Evolutionary conservation across 2,329 filamentous ascomycete genomes (phyloP).

Genomic region (Akanthomyces lecanii): DNA sequence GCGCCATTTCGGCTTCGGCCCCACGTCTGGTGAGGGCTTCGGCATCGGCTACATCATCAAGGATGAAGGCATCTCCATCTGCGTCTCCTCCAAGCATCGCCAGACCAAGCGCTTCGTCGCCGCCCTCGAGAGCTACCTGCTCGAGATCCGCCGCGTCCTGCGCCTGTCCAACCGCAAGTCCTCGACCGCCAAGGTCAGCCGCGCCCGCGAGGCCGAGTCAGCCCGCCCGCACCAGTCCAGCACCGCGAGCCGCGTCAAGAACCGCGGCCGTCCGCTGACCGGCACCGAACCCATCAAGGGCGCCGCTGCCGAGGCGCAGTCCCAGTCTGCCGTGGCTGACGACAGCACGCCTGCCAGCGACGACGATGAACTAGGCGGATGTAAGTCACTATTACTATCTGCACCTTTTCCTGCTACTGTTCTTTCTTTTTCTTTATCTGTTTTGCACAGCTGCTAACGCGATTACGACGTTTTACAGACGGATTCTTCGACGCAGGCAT

Average conservation of each 20-base stretch:
- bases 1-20: constrained; percentile 93
- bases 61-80: constrained; percentile 66
- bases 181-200: constrained; percentile 39
- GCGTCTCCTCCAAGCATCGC: constrained; percentile 86
- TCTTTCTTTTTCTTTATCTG: constrained; percentile 11
- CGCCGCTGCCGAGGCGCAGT: constrained; percentile 29
- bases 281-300: constrained; percentile 45
- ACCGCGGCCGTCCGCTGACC: constrained; percentile 68
- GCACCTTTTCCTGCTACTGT: neutral
- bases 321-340: constrained; percentile 54
- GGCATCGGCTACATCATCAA: constrained; percentile 99
- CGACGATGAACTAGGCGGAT: constrained; percentile 86
- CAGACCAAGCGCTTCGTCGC: constrained; percentile 90
- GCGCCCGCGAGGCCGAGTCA: constrained; percentile 51
- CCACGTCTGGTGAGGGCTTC: constrained; percentile 89
- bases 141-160: constrained; percentile 84
- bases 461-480: constrained; percentile 50
- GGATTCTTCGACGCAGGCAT: constrained; percentile 97
- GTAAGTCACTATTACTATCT: constrained; percentile 53
- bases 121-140: constrained; percentile 81
- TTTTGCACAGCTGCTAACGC: constrained; percentile 27
- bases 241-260: constrained; percentile 53
- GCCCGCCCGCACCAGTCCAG: constrained; percentile 28
- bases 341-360: constrained; percentile 71
- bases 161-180: constrained; percentile 57